These are phyloP conservation scores for Aspergillus sp. DNA, from an alignment of 2,329 filamentous ascomycete species.

Conservation along the genomic window DNA sequence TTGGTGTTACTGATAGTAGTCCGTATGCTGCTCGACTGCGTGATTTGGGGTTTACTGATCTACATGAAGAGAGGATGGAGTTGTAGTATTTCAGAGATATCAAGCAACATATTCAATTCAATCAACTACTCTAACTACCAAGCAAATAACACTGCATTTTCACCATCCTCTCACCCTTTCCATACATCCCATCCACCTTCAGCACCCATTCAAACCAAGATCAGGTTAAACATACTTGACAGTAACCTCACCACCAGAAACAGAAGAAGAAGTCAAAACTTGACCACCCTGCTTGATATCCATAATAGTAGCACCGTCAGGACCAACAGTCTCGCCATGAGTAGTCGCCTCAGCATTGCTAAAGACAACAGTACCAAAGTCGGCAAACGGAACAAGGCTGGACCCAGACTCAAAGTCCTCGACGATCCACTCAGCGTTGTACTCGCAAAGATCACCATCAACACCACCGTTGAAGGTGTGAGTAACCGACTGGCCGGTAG, in stretches of 20 bases:
- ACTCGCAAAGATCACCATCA: constrained; percentile 43
- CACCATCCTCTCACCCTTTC: no score
- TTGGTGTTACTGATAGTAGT: no score
- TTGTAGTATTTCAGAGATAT: no score
- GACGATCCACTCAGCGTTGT: constrained; percentile 53
- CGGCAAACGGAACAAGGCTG: constrained; percentile 40
- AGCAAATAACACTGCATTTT: no score
- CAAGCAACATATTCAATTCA: no score
- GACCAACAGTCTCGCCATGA: constrained; percentile 23
- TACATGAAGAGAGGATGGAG: no score
- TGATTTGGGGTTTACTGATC: no score
- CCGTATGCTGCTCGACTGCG: no score
- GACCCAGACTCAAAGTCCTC: constrained; percentile 43
- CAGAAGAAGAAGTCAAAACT: constrained; percentile 30
- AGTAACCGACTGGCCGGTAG: constrained; percentile 46
- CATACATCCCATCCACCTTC: no score
- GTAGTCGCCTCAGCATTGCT: constrained; percentile 33
- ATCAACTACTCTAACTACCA: no score
- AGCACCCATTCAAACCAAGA: neutral
- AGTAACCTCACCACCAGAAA: constrained; percentile 14
- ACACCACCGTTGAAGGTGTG: constrained; percentile 46
- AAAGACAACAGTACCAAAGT: constrained; percentile 48
- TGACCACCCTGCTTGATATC: constrained; percentile 40
- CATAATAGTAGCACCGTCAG: constrained; percentile 37
- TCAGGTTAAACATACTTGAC: constrained; percentile 18